Base-by-base conservation (phyloP, 768 basidiomycete genomes). In the Botryobasidium botryosum region DNA sequence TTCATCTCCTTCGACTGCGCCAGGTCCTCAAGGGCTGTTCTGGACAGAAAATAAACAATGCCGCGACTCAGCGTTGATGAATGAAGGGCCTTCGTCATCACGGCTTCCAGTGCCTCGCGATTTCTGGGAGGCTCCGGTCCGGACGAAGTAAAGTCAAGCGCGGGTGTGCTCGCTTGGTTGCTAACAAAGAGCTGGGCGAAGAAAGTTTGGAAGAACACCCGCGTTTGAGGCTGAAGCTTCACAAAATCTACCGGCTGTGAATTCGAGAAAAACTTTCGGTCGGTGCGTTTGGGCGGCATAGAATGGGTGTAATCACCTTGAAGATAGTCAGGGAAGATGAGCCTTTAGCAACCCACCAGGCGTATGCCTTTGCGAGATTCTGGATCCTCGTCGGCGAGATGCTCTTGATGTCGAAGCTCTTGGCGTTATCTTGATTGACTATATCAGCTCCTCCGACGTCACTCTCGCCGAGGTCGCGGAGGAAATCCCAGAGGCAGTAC, bases 401-500 rank as follows among this genome's bases (percentile, higher is more conserved):
- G 35, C 68, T 67, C 17, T 46, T 46, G 6, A 36, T 46, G 4
- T 43, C 52, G 5, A 56, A 60, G 10, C 51, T 56, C 32, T 63
- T 64, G 10, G 31, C 37, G 18, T 69, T 69, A 35, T 70, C 65
- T n/a, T 70, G 65, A 36, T 60, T 57, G 26, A 84, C 67, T 31
- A 86, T 64, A 56, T 79, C 82, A 0, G 70, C 71, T 5, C 87
- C 86, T 2, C 87, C 86, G 28, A 90, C 83, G 25, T 63, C 71
- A 7, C 67, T 71, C 61, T 94, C 87, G 10, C 88, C 92, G 35
- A 97, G 65, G 48, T 85, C 85, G 6, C 92, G 79, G 24, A 97
- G 62, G 57, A 97, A 91, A 58, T 99, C 94, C 94, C 94, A 99
- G 5, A 97, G 63, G 53, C 78, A 85, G 59, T 85, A 97, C 56